Percentiles rank a stretch among this genome's conserved stretches.
Evolutionary conservation across 257 asterid genomes (phyloP).

Genomic region (Cordia subcordata): DNA sequence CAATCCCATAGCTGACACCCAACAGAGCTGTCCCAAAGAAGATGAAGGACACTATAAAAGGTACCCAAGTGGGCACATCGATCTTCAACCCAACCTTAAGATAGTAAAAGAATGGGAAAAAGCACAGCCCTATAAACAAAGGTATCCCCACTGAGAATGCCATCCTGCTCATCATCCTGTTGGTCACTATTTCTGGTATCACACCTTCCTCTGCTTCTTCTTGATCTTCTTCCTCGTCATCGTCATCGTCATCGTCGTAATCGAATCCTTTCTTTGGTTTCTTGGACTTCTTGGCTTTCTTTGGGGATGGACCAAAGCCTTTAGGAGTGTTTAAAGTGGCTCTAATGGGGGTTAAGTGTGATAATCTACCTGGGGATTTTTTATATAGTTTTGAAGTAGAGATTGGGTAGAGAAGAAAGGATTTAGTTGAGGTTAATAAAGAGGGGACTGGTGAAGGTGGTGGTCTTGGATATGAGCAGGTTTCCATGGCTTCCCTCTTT

Average conservation of each 20-base stretch:
- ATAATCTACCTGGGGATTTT: constrained; percentile 15
- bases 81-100: constrained; percentile 79
- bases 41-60: constrained; percentile 76
- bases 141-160: constrained; percentile 83
- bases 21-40: constrained; percentile 82
- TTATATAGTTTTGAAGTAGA: constrained; percentile 17
- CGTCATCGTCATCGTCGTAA: constrained; percentile 33
- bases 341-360: constrained; percentile 30
- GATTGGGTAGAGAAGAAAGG: constrained; percentile 24
- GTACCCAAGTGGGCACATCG: constrained; percentile 90
- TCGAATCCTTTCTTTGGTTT: constrained; percentile 40
- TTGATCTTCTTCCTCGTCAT: constrained; percentile 32
- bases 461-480: constrained; percentile 15
- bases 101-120: constrained; percentile 91
- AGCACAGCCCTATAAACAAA: constrained; percentile 59
- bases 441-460: constrained; percentile 4
- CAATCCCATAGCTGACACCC: constrained; percentile 93
- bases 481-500: constrained; percentile 17
- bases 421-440: constrained; percentile 35
- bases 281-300: constrained; percentile 40
- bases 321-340: constrained; percentile 73
- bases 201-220: constrained; percentile 50
- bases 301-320: constrained; percentile 79
- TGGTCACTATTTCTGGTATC: constrained; percentile 91
- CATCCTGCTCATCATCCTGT: constrained; percentile 86